Evolutionary conservation across 305 asterid genomes (phyloP), one percentile per base, ranked within the genome.

Genomic region (Rubia occidens): DNA sequence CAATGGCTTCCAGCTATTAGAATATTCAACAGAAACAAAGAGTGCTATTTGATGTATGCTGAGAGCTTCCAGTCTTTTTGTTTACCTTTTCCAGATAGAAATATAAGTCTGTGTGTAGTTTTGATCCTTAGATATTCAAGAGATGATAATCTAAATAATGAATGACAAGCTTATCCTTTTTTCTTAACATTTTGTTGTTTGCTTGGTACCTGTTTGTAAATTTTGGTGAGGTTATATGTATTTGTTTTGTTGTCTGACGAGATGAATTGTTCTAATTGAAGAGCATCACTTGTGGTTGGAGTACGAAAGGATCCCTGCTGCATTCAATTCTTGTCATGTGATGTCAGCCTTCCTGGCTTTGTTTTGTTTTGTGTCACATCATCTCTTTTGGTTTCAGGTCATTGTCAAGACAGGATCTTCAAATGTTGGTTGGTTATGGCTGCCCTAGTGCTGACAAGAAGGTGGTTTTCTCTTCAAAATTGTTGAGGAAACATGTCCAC

Each of bases 401-500:
- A 72, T 75, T 93, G 85, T 80, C 95, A 17, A 88, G 97, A 76
- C 90, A 88, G 72, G 98, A 93, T 82, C 87, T 93, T 77, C 98
- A 93, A 72, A 69, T 93, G 64, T 75, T 93, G 79, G 98, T 93
- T 80, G 98, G 98, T 77, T 87, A 89, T 81, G 98, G 98, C 76
- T 93, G 98, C 75, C 88, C 95, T 29, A 88, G 90, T 76, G 66
- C 84, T 65, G 95, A 93, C 81, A 93, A 82, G 78, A 88, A 74
- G 85, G 89, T 85, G 76, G 86, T 81, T 44, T 93, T 78, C 78
- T 89, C 98, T 8, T 76, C 83, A 74, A 93, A 90, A 84, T 72
- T 93, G 78, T 78, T 93, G 71, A 87, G 98, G 86, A 93, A 93
- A 72, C 83, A 77, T 53, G 89, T 79, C 70, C 96, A 89, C 84